Percentiles rank a stretch among this genome's conserved stretches.
These are phyloP conservation scores for Cryptomeria japonica DNA, from an alignment of 75 land plant genomes.

Conservation along the genomic window DNA sequence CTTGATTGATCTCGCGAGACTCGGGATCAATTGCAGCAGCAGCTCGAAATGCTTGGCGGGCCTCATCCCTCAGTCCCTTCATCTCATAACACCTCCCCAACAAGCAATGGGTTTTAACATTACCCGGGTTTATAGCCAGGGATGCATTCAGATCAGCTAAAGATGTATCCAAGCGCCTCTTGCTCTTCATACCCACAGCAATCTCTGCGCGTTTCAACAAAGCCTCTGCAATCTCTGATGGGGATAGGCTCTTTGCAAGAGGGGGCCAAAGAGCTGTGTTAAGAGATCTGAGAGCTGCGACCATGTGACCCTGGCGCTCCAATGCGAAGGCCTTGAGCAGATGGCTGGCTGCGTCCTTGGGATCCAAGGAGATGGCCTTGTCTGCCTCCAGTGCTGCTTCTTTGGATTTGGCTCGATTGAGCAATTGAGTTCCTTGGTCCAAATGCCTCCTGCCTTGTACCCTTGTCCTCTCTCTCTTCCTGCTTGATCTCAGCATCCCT, in stretches of 20 bases:
- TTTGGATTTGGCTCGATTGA: constrained; percentile 16
- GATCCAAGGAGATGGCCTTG: constrained; percentile 26
- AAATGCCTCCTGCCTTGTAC: constrained; percentile 8
- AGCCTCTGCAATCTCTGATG: constrained; percentile 28
- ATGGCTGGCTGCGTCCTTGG: constrained; percentile 28
- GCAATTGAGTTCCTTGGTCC: constrained; percentile 16
- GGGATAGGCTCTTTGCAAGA: constrained; percentile 8
- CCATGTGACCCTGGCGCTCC: constrained; percentile 24
- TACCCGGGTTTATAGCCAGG: constrained; percentile 37
- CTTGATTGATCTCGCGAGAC: constrained; percentile 21
- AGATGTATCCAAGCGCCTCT: constrained; percentile 43
- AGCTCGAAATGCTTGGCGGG: constrained; percentile 49
- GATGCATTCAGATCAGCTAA: constrained; percentile 51
- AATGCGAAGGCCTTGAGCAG: constrained; percentile 32
- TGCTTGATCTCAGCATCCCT: background rate
- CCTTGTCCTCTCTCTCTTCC: background rate
- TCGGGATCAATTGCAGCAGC: constrained; percentile 28
- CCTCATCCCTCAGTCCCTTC: constrained; percentile 48
- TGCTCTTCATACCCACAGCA: constrained; percentile 1
- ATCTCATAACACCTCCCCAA: constrained; percentile 64
- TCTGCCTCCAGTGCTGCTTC: constrained; percentile 30
- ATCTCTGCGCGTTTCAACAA: constrained; percentile 23
- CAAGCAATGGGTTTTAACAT: constrained; percentile 34
- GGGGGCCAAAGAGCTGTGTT: constrained; percentile 22
- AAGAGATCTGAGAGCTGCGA: constrained; percentile 19